A percentile compares a stretch with the other conserved stretches of the same genome.
Conservation (phyloP, 345 rosid genomes). For the Sapria himalayana region DNA sequence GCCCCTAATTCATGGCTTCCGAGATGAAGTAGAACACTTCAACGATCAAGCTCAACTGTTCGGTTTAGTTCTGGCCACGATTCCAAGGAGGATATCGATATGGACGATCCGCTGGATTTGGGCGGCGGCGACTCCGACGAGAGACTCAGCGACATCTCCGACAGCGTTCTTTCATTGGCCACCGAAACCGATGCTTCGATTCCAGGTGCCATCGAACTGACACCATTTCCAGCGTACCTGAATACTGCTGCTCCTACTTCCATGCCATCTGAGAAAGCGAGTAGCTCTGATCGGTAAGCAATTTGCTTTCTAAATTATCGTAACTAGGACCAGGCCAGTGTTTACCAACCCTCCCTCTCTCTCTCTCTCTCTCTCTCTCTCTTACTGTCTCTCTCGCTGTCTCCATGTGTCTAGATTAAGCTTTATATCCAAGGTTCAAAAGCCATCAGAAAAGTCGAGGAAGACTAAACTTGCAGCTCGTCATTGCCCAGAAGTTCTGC, state of each 20-base stretch:
- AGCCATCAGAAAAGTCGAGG: too few species aligned
- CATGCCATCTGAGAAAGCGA: conserved; percentile 25
- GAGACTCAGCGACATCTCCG: conserved; percentile 86
- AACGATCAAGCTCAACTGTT: conserved; percentile 20
- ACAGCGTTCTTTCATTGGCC: conserved; percentile 76
- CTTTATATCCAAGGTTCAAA: too few species aligned
- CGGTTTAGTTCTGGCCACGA: conserved; percentile 15
- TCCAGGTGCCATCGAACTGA: conserved; percentile 43
- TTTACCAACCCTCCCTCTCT: too few species aligned
- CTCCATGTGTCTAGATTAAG: too few species aligned
- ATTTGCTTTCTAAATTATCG: too few species aligned
- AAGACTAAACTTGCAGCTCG: too few species aligned
- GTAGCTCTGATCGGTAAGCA: too few species aligned
- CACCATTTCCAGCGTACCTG: conserved; percentile 77
- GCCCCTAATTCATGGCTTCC: conserved; percentile 28
- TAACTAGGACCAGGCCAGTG: too few species aligned
- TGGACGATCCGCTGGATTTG: conserved; percentile 56
- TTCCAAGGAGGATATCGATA: conserved; percentile 40
- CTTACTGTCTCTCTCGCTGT: too few species aligned
- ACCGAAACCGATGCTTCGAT: conserved; percentile 76
- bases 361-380: too few species aligned
- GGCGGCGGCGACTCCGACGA: conserved; percentile 59
- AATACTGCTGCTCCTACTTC: too few species aligned
- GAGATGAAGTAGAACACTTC: conserved; percentile 15
- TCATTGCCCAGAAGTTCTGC: too few species aligned